Evolutionary conservation across 1,139 yeast genomes (phyloP), one percentile per base, ranked within the genome.

Genomic region (Scheffersomyces insectosa): DNA sequence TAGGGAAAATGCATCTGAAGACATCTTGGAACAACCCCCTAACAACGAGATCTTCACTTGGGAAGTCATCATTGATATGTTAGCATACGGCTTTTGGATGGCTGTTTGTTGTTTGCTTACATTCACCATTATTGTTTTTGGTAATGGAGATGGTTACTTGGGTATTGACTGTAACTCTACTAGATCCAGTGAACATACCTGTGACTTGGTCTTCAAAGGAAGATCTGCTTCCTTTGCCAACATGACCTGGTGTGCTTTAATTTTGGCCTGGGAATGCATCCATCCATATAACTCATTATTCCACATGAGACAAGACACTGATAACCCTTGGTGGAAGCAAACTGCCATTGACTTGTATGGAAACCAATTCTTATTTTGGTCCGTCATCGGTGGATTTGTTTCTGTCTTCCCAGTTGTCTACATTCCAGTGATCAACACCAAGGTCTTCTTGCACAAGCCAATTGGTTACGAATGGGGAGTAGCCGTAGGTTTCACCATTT

Each of bases 191-290:
- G 29, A 44, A 7, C 50, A 49, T 6, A 52, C 45, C 1, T 90
- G 97, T 67, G 59, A 68, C 38, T 68, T 75, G 51, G 96, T 90
- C 5, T 88, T 84, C 69, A 73, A 80, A 56, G 91, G 93, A 3
- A 81, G 97, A 60, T 82, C 96, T 2, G 80, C 88, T 3, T 78
- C 95, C 0, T 90, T 90, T 68, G 88, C 87, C 3, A 82, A 84
- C 5, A 84, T 90, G 85, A 89, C 97, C 1, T 90, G 97, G 96
- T 81, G 95, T 68, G 86, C 95, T 3, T 77, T 90, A 48, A 66
- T 90, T 27, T 72, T 88, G 44, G 96, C 96, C 2, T 89, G 96
- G 96, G 96, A 89, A 66, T 90, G 91, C 57, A 77, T 88, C 46
- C 95, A 88, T 60, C 74, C 85, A 64, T 72, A 83, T 47, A 75